Percentiles rank a stretch among this genome's conserved stretches.
Evolutionary conservation across 805 yeast genomes (phyloP).

Genomic region (Metschnikowia rubicola): DNA sequence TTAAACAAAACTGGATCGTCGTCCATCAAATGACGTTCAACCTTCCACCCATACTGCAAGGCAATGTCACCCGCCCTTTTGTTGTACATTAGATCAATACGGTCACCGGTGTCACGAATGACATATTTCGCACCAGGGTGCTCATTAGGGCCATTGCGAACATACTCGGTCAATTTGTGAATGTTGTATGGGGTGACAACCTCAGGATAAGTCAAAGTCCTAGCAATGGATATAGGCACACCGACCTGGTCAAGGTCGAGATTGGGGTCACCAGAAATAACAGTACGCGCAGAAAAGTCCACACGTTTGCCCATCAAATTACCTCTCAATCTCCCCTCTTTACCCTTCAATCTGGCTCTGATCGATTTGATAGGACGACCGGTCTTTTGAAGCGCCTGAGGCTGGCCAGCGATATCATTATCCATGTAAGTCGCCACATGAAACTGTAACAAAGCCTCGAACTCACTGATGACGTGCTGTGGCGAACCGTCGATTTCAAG

Average conservation of each 20-base stretch:
- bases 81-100: slow-evolving; percentile 94
- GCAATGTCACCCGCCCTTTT: slow-evolving; percentile 98
- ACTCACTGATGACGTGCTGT: slow-evolving; percentile 94
- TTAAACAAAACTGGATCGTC: slow-evolving; percentile 96
- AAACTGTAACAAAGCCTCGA: slow-evolving; percentile 90
- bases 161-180: slow-evolving; percentile 86
- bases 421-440: slow-evolving; percentile 99
- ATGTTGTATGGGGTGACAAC: slow-evolving; percentile 97
- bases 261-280: slow-evolving; percentile 98
- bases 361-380: slow-evolving; percentile 98
- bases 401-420: slow-evolving; percentile 99
- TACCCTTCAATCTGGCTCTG: slow-evolving; percentile 99
- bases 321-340: slow-evolving; percentile 98
- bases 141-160: slow-evolving; percentile 97
- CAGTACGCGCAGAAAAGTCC: slow-evolving; percentile 98
- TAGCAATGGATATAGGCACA: slow-evolving; percentile 95
- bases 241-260: slow-evolving; percentile 98
- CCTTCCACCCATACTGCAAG: slow-evolving; percentile 98
- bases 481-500: slow-evolving; percentile 99
- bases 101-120: slow-evolving; percentile 97
- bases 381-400: slow-evolving; percentile 96
- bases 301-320: slow-evolving; percentile 99
- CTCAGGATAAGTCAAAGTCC: slow-evolving; percentile 94
- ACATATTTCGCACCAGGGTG: slow-evolving; percentile 99
- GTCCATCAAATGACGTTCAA: slow-evolving; percentile 97